Evolutionary conservation across 805 yeast species (phyloP).

Genomic region (Diddensiella santjacobensis): DNA sequence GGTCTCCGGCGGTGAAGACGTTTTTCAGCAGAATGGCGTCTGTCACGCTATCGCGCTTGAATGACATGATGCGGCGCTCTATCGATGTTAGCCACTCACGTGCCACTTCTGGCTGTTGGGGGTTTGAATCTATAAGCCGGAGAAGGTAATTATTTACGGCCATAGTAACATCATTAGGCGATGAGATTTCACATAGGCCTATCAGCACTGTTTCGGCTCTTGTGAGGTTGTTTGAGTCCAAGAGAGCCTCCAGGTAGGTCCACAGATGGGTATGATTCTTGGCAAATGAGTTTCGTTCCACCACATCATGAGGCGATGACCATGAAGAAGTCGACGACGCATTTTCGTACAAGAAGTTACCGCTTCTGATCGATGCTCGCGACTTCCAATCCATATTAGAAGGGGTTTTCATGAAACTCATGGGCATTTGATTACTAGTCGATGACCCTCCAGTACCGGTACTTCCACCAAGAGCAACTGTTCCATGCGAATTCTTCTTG

Average conservation of each 20-base stretch:
- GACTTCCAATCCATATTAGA: background rate
- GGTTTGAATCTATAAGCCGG: constrained; percentile 39
- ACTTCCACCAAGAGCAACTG: no score
- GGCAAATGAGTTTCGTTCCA: constrained; percentile 36
- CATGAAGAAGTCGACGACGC: constrained; percentile 22
- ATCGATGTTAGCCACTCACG: constrained; percentile 41
- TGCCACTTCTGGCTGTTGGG: constrained; percentile 41
- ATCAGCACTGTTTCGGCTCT: constrained; percentile 67
- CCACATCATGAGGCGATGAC: constrained; percentile 33
- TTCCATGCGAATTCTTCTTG: background rate
- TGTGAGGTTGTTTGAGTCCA: constrained; percentile 58
- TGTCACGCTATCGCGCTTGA: constrained; percentile 51
- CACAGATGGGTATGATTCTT: constrained; percentile 65
- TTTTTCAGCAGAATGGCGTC: constrained; percentile 56
- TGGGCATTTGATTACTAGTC: background rate
- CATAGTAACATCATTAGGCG: constrained; percentile 49
- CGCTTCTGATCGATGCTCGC: background rate
- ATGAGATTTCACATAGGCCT: constrained; percentile 52
- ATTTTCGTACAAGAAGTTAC: constrained; percentile 8
- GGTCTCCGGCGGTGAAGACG: constrained; percentile 29
- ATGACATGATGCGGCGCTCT: constrained; percentile 30
- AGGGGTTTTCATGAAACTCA: background rate
- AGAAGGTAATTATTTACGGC: constrained; percentile 65
- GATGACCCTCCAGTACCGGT: background rate
- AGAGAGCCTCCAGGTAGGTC: constrained; percentile 74